Conservation (phyloP, 192 early-diverging fungal species). For the Backusella circina region DNA sequence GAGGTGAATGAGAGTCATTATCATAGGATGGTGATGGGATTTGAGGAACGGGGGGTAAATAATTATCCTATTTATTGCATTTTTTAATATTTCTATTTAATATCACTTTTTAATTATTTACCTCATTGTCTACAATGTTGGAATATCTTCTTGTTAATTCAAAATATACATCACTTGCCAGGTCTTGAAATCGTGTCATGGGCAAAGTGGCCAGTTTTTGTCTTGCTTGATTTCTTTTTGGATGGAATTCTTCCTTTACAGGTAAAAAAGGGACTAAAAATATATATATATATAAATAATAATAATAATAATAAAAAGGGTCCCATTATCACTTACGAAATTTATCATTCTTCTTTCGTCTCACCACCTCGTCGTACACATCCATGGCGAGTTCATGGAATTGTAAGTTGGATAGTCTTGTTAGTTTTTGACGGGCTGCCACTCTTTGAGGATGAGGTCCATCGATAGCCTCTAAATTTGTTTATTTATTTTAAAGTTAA, state of each 20-base stretch:
- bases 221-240: slow-evolving; percentile 93
- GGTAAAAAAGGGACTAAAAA: slow-evolving; percentile 73
- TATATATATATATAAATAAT: not conserved
- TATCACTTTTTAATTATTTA: not conserved
- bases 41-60: slow-evolving; percentile 15
- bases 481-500: not conserved
- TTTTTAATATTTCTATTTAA: not conserved
- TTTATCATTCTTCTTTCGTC: slow-evolving; percentile 55
- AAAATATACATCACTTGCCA: slow-evolving; percentile 85
- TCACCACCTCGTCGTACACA: slow-evolving; percentile 90
- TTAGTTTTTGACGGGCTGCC: slow-evolving; percentile 72
- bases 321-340: slow-evolving; percentile 63
- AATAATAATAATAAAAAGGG: not conserved
- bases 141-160: slow-evolving; percentile 67
- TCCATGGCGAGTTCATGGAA: slow-evolving; percentile 92
- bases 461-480: slow-evolving; percentile 22
- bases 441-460: slow-evolving; percentile 39
- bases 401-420: slow-evolving; percentile 73
- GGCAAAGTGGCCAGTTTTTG: slow-evolving; percentile 92
- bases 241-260: slow-evolving; percentile 85
- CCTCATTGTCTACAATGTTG: slow-evolving; percentile 16
- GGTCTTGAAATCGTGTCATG: slow-evolving; percentile 81
- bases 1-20: not conserved
- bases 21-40: slow-evolving; percentile 7
- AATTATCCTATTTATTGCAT: not conserved